phyloP scores from a whole-genome alignment of 1,284 basidiomycete species.

The Athelia psychrophila region DNA sequence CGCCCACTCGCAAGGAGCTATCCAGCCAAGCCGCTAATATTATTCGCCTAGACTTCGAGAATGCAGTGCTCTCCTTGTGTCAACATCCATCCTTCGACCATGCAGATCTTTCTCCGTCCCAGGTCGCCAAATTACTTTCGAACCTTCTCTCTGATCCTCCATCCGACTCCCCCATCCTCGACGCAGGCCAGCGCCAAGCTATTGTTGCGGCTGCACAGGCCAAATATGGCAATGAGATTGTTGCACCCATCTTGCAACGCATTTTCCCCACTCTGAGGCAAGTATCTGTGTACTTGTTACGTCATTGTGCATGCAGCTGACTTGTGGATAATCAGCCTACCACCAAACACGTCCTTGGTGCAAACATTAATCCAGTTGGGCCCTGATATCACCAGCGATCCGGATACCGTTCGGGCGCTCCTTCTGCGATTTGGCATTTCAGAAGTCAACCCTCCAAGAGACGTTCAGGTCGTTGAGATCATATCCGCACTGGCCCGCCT shows the following conservation, averaged over 20 bases:
- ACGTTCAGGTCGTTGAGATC: constrained; percentile 67
- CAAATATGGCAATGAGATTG: constrained; percentile 65
- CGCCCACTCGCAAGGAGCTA: constrained; percentile 72
- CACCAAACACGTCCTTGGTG: constrained; percentile 63
- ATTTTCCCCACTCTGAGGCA: constrained; percentile 67
- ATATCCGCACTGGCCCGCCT: constrained; percentile 62
- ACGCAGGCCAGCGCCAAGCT: constrained; percentile 66
- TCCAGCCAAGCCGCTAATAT: constrained; percentile 62
- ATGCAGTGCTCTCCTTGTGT: constrained; percentile 67
- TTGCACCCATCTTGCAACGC: constrained; percentile 43
- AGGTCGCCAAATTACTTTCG: constrained; percentile 75
- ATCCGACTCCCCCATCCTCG: constrained; percentile 64
- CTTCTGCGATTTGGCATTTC: constrained; percentile 71
- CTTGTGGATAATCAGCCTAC: constrained; percentile 44
- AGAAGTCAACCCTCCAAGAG: constrained; percentile 64
- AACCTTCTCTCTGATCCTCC: constrained; percentile 73
- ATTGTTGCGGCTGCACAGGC: constrained; percentile 70
- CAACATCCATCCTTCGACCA: constrained; percentile 79
- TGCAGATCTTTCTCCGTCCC: constrained; percentile 70
- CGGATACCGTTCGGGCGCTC: constrained; percentile 65
- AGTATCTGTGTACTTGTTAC: constrained; percentile 14
- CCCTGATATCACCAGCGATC: constrained; percentile 71
- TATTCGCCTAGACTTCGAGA: constrained; percentile 74
- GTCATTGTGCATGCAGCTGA: constrained; percentile 12
- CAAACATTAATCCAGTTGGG: constrained; percentile 74